Evolutionary conservation across 352 stramenopile genomes (phyloP), one percentile per base, ranked within the genome.

Genomic region (Sclerospora graminicola): DNA sequence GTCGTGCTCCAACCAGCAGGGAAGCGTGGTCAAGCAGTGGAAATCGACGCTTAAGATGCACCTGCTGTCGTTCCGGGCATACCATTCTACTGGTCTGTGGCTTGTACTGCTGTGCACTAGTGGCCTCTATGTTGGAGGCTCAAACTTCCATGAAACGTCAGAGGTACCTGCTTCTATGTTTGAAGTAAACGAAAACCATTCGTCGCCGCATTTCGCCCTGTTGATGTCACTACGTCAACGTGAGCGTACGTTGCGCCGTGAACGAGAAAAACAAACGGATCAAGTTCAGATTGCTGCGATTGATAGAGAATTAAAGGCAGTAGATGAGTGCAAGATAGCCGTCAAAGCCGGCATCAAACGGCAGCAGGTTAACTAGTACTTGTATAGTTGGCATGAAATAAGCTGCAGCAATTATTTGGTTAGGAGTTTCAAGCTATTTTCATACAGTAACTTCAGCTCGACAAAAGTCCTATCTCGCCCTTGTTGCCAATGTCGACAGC

Each of bases 11-110:
- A 93, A 89, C 54, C 60, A 82, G 41, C 78, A 87, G 41, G 62
- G 51, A 8, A 57, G 42, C 5, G 59, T 82, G 11, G 78, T 87
- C 24, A 86, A 85, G 47, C 64, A 77, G 36, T 74, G 49, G 46
- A 73, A 70, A 58, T 65, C 53, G 40, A 84, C 67, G 26, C 55
- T 89, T 23, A 77, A 81, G 40, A 61, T 77, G 32, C 81, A 93
- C 37, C 38, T 90, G 13, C 26, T 43, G 35, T 69, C 70, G 1
- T 52, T 88, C 39, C 76, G 81, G 13, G 38, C 77, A 28, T 89
- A 93, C 48, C 78, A 93, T 57, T 59, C 53, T 15, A 83, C 81
- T 8, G 81, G 81, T 2, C 45, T 90, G 13, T 93, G 81, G 78
- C 80, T 93, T 23, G 74, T 89, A 29, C 45, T 92, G 15, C 58